Evolutionary conservation across 164 flowering plant species (phyloP), one percentile per base, ranked within the genome.

Genomic region (Brasenia schreberi): DNA sequence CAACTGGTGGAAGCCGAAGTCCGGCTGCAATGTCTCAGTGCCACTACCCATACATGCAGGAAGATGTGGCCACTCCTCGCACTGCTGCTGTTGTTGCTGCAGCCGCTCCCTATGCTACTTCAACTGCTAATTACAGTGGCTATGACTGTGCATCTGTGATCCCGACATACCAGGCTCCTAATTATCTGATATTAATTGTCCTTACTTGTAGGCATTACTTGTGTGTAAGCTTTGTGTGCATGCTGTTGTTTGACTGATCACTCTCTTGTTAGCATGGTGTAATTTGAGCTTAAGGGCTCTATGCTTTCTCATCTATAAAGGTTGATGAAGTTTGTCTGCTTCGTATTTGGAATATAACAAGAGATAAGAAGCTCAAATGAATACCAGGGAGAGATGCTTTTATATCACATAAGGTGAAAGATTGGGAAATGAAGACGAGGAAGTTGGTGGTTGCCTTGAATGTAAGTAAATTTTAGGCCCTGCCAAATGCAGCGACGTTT

Each of bases 1-100:
- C 82, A 23, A 81, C 75, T 72, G 71, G 66, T 68, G 81, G 73
- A 66, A 7, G 74, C 6, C 82, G 70, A 66, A 78, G 79, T 60
- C 78, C 84, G 42, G 77, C 81, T 18, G 64, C 73, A 19, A 63
- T 72, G 49, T 67, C 85, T 39, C 84, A 75, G 68, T 81, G 70
- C 17, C 77, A 75, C 70, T 18, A 49, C 16, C 56, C 84, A 0
- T 71, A 44, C 58, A 27, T 78, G 19, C 66, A 75, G 27, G 78
- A 80, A 42, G 79, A 78, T 59, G 44, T 77, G 44, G 12, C 56
- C 56, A 49, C 56, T 6, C 7, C 56, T 49, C 56, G 56, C 7
- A 14, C 56, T 49, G 56, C 56, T 49, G 56, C 56, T 49, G 75
- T 62, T 42, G 53, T 12, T 45, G 76, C 64, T 42, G 74, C 74